Evolutionary conservation across 1,139 yeast genomes (phyloP).

Genomic region (Yamadazyma triangularis): DNA sequence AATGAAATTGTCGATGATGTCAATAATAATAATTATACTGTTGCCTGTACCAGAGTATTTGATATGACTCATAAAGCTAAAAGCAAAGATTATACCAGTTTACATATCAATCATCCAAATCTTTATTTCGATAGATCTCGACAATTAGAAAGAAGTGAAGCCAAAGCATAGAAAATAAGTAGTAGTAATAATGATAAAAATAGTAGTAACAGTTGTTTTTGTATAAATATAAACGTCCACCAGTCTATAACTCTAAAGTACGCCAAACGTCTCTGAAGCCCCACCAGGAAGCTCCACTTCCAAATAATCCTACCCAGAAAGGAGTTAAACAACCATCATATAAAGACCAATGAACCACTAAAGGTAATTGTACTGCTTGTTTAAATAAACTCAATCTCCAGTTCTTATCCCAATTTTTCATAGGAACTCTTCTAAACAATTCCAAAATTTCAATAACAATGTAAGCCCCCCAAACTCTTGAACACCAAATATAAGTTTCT

Average conservation of each 20-base stretch:
- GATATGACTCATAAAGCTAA: conserved; percentile 66
- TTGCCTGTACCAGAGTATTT: conserved; percentile 87
- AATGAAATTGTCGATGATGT: conserved; percentile 64
- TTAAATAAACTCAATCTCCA: conserved; percentile 37
- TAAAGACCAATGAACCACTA: conserved; percentile 57
- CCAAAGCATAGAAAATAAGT: conserved; percentile 1
- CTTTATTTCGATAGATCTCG: conserved; percentile 77
- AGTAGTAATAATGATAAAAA: neutral
- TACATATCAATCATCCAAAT: conserved; percentile 79
- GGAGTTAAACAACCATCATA: conserved; percentile 51
- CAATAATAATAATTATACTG: conserved; percentile 62
- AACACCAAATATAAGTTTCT: conserved; percentile 46
- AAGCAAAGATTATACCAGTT: conserved; percentile 40
- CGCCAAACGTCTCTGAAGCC: conserved; percentile 37
- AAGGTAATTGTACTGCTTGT: conserved; percentile 47
- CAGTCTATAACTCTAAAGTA: conserved; percentile 31
- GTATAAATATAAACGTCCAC: neutral
- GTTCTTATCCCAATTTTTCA: conserved; percentile 28
- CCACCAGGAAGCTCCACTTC: conserved; percentile 46
- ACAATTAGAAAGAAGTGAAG: conserved; percentile 25
- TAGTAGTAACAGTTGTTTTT: too few species aligned
- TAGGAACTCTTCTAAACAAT: conserved; percentile 37
- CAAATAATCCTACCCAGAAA: conserved; percentile 49
- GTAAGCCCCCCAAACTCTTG: conserved; percentile 56
- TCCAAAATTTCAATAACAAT: conserved; percentile 45